Evolutionary conservation across 225 moss, liverwort and hornwort genomes (phyloP).

Genomic region (Polytrichum formosum): DNA sequence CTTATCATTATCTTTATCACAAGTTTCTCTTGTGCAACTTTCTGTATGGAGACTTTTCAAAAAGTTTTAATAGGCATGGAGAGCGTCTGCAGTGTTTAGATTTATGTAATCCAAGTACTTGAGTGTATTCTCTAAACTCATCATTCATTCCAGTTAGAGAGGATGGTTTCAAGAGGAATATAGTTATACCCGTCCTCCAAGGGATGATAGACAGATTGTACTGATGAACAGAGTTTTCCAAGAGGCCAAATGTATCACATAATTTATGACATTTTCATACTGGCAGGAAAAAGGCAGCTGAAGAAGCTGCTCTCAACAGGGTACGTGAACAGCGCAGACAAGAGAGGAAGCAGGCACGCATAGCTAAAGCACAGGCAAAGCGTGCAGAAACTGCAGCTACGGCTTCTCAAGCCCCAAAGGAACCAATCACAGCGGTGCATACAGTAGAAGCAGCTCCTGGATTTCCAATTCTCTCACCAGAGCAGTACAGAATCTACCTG

Average conservation of each 20-base stretch:
- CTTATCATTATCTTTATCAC: not conserved
- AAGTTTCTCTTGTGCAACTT: not conserved
- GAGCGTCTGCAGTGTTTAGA: too few species aligned
- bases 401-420: conserved; percentile 2
- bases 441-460: not conserved
- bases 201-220: too few species aligned
- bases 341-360: conserved; percentile 49
- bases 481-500: conserved; percentile 21
- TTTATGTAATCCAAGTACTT: too few species aligned
- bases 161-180: too few species aligned
- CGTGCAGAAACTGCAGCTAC: conserved; percentile 17
- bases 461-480: conserved; percentile 2
- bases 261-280: not conserved
- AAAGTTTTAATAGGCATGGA: too few species aligned
- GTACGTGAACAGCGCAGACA: conserved; percentile 47
- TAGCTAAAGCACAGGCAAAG: conserved; percentile 49
- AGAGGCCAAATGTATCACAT: too few species aligned
- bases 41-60: too few species aligned
- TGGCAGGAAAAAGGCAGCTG: conserved; percentile 55
- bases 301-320: conserved; percentile 51
- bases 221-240: too few species aligned
- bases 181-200: too few species aligned
- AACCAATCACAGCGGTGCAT: not conserved
- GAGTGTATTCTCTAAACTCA: too few species aligned
- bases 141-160: too few species aligned